Evolutionary conservation across 192 early-diverging fungal species (phyloP).

Genomic region (Pilobolus umbonatus): DNA sequence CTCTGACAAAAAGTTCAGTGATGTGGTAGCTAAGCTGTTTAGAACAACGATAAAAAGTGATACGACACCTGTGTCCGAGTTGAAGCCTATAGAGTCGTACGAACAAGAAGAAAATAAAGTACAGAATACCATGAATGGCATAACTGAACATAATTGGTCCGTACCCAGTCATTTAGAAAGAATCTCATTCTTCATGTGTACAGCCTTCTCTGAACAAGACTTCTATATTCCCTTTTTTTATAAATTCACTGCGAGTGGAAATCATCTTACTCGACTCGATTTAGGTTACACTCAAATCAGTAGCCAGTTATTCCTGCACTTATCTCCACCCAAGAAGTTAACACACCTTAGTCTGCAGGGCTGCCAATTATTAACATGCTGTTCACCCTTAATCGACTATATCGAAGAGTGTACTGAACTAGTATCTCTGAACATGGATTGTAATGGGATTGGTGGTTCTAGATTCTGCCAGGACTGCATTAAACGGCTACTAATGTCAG

Average conservation of each 20-base stretch:
- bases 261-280: background rate
- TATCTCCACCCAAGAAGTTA: background rate
- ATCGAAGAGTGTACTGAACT: background rate
- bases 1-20: slow-evolving; percentile 10
- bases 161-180: background rate
- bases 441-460: background rate
- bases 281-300: slow-evolving; percentile 5
- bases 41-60: too few species aligned
- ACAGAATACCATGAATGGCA: too few species aligned
- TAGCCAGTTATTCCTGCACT: background rate
- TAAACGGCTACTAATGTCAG: background rate
- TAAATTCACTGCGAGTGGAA: background rate
- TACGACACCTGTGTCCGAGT: background rate
- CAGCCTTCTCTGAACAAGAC: background rate
- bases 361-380: background rate
- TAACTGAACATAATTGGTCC: background rate
- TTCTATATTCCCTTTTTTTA: slow-evolving; percentile 15
- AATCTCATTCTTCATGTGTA: slow-evolving; percentile 14
- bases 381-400: slow-evolving; percentile 3
- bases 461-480: slow-evolving; percentile 9
- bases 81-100: background rate
- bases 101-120: background rate
- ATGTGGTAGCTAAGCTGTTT: background rate
- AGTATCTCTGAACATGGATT: slow-evolving; percentile 3
- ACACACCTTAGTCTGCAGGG: slow-evolving; percentile 7